Conservation (phyloP, 2,329 filamentous ascomycete genomes). For the Botrytis porri region DNA sequence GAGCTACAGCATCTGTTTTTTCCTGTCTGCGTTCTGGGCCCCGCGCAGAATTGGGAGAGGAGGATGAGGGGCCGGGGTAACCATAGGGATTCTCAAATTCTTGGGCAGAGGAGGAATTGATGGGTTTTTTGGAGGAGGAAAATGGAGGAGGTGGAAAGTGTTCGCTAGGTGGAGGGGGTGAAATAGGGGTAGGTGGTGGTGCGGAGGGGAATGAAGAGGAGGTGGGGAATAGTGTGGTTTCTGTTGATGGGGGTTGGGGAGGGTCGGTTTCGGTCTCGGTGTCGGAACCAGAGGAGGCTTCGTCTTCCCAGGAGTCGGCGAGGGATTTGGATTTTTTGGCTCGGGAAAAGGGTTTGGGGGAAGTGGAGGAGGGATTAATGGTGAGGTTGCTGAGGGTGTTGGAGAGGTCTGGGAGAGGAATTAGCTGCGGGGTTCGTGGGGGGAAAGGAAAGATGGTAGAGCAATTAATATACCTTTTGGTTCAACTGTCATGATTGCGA, state of each 20-base stretch:
- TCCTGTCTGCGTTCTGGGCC: conserved; percentile 59
- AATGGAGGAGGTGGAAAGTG: conserved; percentile 17
- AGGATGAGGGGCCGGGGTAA: conserved; percentile 17
- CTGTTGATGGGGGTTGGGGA: conserved; percentile 29
- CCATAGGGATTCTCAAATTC: conserved; percentile 31
- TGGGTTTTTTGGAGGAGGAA: neutral
- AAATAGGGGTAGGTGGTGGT: conserved; percentile 66
- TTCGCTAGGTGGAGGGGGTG: conserved; percentile 43
- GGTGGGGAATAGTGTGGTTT: conserved; percentile 22
- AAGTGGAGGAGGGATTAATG: conserved; percentile 28
- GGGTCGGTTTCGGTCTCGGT: conserved; percentile 7
- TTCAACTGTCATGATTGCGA: conserved; percentile 14
- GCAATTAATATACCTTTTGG: conserved; percentile 9
- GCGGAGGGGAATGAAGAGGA: conserved; percentile 43
- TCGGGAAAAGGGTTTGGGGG: neutral
- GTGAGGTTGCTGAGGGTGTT: conserved; percentile 27
- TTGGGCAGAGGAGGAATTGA: neutral
- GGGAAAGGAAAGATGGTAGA: neutral
- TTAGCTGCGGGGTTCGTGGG: neutral
- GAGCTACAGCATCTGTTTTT: conserved; percentile 90
- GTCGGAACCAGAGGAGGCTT: conserved; percentile 46
- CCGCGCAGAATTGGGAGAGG: conserved; percentile 17
- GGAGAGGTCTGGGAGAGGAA: conserved; percentile 32
- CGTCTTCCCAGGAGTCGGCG: conserved; percentile 79
- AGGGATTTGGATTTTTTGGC: conserved; percentile 40